Conservation (phyloP, 2,329 filamentous ascomycete species). For the Claviceps fusiformis region DNA sequence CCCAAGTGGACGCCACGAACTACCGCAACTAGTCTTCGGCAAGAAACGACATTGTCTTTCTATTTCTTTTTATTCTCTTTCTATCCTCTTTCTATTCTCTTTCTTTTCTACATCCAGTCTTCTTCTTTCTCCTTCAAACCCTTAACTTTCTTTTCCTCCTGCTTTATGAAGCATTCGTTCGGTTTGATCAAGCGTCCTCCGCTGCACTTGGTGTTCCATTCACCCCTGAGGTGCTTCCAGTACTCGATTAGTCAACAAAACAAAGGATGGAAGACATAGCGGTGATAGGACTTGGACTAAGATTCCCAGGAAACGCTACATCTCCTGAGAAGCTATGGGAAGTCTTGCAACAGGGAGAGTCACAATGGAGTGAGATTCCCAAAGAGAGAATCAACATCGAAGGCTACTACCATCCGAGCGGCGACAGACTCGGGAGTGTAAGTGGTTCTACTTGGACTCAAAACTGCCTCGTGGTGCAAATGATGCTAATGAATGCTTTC, state of each 20-base stretch:
- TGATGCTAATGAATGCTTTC: conserved; percentile 3
- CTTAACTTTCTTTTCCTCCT: not conserved
- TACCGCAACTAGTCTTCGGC: not conserved
- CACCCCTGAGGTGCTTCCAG: not conserved
- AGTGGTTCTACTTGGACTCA: conserved; percentile 8
- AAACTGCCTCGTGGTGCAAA: conserved; percentile 2
- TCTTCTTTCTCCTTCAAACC: not conserved
- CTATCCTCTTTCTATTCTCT: not conserved
- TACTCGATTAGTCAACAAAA: not conserved
- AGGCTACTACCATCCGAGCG: conserved; percentile 40
- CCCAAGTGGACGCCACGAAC: not conserved
- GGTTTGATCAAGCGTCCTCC: not conserved
- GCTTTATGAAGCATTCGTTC: not conserved
- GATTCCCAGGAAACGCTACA: conserved; percentile 36
- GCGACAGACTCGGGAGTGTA: conserved; percentile 34
- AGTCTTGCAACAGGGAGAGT: conserved; percentile 28
- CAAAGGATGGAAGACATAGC: conserved; percentile 29
- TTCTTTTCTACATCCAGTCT: not conserved
- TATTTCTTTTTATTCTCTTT: not conserved
- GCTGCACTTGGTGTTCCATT: not conserved
- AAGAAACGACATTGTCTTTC: not conserved
- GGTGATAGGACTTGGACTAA: conserved; percentile 36
- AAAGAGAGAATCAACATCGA: conserved; percentile 34
- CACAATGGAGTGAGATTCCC: conserved; percentile 36
- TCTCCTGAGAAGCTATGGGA: conserved; percentile 33